These are phyloP conservation scores for Malus asiatica DNA, from an alignment of 306 rosid species.

Conservation along the genomic window DNA sequence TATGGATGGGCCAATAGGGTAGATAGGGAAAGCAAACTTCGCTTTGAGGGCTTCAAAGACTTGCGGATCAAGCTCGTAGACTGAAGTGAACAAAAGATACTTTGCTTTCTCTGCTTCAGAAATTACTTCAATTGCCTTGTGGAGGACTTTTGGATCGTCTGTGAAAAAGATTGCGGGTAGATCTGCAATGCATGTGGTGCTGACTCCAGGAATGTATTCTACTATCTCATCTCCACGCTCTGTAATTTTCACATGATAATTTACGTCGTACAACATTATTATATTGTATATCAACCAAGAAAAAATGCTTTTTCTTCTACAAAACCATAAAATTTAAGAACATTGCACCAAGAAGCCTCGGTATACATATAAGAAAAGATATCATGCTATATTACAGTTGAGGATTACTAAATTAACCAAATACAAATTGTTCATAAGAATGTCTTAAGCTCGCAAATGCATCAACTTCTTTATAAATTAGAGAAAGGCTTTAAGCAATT, in stretches of 20 bases:
- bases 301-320: no score
- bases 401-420: no score
- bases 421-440: no score
- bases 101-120: constrained; percentile 18
- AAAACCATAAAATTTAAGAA: no score
- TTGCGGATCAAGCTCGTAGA: constrained; percentile 36
- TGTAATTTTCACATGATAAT: neutral
- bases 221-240: constrained; percentile 28
- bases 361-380: no score
- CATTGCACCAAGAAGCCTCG: no score
- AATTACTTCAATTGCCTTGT: constrained; percentile 2
- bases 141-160: neutral
- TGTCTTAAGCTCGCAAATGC: no score
- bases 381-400: no score
- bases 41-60: constrained; percentile 24
- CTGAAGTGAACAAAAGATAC: constrained; percentile 24
- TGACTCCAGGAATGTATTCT: constrained; percentile 45
- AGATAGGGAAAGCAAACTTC: constrained; percentile 17
- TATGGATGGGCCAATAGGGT: constrained; percentile 35
- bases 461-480: no score
- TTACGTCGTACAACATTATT: no score
- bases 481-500: no score
- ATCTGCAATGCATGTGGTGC: constrained; percentile 28
- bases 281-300: no score
- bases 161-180: constrained; percentile 15